Conservation (phyloP, 306 rosid species). For the Lupinus albus region DNA sequence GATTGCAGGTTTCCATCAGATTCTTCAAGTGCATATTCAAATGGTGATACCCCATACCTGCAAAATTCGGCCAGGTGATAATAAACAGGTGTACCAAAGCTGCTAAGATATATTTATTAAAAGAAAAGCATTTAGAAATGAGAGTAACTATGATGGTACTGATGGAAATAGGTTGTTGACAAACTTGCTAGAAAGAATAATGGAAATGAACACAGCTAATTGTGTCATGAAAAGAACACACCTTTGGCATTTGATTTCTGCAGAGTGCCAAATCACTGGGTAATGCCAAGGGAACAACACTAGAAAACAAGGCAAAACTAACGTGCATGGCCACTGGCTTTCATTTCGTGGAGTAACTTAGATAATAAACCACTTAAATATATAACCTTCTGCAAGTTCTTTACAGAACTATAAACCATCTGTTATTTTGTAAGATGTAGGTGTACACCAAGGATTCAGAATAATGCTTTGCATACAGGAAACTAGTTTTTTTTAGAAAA, state of each 20-base stretch:
- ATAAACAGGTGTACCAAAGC: conserved; percentile 17
- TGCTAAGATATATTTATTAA: not conserved
- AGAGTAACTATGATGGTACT: too few relatives aligned
- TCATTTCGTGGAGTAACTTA: not conserved
- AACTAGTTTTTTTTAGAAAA: conserved; percentile 1
- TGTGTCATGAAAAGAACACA: not conserved
- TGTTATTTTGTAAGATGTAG: conserved; percentile 15
- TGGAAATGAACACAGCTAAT: conserved; percentile 4
- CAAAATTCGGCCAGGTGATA: conserved; percentile 34
- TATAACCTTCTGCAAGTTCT: too few relatives aligned
- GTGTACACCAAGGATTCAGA: conserved; percentile 21
- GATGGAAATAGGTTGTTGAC: conserved; percentile 1
- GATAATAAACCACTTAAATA: too few relatives aligned
- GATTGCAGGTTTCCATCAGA: conserved; percentile 95
- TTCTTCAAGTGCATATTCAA: conserved; percentile 97
- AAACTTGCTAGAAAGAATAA: conserved; percentile 23
- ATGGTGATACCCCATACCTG: conserved; percentile 96
- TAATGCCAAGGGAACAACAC: conserved; percentile 22
- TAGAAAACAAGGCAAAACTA: conserved; percentile 21
- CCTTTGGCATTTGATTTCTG: conserved; percentile 8
- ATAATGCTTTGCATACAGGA: conserved; percentile 14
- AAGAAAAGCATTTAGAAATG: conserved; percentile 1
- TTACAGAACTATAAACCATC: too few relatives aligned
- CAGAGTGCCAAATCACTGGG: conserved; percentile 23
- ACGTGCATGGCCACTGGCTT: conserved; percentile 4